Evolutionary conservation across 2,329 filamentous ascomycete species (phyloP).

Genomic region (Aspergillus phoenicis): DNA sequence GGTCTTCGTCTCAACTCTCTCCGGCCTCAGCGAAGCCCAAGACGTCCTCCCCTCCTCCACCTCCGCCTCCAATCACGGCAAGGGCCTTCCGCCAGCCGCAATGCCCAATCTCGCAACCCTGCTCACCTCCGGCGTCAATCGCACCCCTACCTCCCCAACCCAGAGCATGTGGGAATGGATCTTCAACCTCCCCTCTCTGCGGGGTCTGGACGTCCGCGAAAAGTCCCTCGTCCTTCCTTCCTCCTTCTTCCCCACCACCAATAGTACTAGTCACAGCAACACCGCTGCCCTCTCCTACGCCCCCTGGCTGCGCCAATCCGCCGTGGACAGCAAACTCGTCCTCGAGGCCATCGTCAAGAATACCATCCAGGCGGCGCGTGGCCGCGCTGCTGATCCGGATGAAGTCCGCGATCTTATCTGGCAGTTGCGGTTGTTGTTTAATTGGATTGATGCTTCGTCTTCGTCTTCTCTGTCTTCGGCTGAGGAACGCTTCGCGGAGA

Average conservation of each 20-base stretch:
- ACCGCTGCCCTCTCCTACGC: constrained; percentile 42
- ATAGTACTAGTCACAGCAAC: constrained; percentile 19
- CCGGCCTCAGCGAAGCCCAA: constrained; percentile 68
- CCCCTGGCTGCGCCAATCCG: constrained; percentile 58
- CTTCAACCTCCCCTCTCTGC: constrained; percentile 63
- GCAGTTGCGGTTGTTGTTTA: constrained; percentile 66
- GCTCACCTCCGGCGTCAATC: constrained; percentile 19
- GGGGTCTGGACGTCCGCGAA: constrained; percentile 65
- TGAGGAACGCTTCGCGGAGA: constrained; percentile 42
- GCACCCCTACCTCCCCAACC: constrained; percentile 34
- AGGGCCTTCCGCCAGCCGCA: constrained; percentile 28
- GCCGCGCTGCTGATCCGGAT: constrained; percentile 40
- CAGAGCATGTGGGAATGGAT: constrained; percentile 70
- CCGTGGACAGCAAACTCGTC: constrained; percentile 72
- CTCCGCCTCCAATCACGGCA: constrained; percentile 27
- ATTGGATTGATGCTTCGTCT: constrained; percentile 59
- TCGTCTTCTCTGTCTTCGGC: constrained; percentile 11
- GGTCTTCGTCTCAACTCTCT: constrained; percentile 73
- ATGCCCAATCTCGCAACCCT: constrained; percentile 28
- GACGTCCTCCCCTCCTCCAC: constrained; percentile 40
- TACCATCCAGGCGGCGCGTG: constrained; percentile 34
- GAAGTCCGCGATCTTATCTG: constrained; percentile 60
- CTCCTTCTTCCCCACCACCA: constrained; percentile 34
- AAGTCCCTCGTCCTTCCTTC: constrained; percentile 62
- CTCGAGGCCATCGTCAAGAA: constrained; percentile 56